Percentiles rank a stretch among this genome's conserved stretches.
phyloP scores from a whole-genome alignment of 192 early-diverging fungal species.

The Radiomyces spectabilis region DNA sequence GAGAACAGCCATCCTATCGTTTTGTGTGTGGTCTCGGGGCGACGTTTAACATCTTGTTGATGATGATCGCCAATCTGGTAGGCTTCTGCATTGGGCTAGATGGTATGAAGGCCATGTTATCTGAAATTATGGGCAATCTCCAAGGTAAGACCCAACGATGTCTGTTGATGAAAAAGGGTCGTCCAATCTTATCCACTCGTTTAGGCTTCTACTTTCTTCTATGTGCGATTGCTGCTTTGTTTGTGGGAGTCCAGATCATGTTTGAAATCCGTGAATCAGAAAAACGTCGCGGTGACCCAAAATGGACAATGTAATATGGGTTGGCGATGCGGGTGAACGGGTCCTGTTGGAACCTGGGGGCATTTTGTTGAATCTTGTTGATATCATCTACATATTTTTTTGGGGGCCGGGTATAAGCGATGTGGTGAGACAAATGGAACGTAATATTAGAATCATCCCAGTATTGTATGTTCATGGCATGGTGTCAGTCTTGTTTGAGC shows the following conservation, averaged over 20 bases:
- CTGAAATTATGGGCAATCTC: too few species aligned
- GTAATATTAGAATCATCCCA: too few species aligned
- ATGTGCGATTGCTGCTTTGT: constrained; percentile 40
- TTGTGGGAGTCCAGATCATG: constrained; percentile 62
- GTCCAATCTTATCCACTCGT: constrained; percentile 3
- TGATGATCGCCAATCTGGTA: constrained; percentile 93
- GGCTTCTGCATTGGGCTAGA: constrained; percentile 88
- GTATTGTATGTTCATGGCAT: too few species aligned
- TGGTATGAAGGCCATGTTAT: constrained; percentile 71
- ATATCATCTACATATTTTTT: too few species aligned
- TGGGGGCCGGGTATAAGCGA: too few species aligned
- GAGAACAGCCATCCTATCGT: constrained; percentile 51
- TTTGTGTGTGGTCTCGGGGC: constrained; percentile 73
- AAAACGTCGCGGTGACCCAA: constrained; percentile 42
- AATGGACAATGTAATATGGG: constrained; percentile 15
- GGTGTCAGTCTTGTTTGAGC: too few species aligned
- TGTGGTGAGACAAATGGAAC: too few species aligned
- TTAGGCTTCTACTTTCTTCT: constrained; percentile 39
- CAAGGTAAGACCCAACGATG: too few species aligned
- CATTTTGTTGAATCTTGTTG: too few species aligned
- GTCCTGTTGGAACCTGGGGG: too few species aligned
- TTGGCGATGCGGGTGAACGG: too few species aligned
- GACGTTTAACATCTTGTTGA: constrained; percentile 74
- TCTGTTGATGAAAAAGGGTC: constrained; percentile 23
- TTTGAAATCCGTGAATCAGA: constrained; percentile 75